Evolutionary conservation across 306 rosid genomes (phyloP).

Genomic region (Chamaecrista fasciculata): DNA sequence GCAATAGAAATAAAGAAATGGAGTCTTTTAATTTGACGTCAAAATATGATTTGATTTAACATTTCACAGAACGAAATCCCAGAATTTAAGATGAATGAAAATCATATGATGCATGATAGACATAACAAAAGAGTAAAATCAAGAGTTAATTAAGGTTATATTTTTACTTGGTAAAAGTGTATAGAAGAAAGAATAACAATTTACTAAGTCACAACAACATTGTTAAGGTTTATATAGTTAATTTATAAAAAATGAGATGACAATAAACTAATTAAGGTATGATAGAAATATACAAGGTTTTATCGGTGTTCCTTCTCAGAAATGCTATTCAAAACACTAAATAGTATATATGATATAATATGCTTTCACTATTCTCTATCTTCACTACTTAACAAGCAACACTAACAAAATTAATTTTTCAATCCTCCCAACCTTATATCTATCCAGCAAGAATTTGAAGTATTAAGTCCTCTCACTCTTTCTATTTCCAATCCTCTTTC

Average conservation of each 20-base stretch:
- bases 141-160: background rate
- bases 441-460: background rate
- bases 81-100: background rate
- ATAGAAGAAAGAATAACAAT: background rate
- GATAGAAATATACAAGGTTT: background rate
- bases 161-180: background rate
- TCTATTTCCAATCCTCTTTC: background rate
- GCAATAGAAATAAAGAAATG: background rate
- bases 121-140: background rate
- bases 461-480: background rate
- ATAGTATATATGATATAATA: background rate
- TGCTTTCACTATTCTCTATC: background rate
- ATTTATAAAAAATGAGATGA: background rate
- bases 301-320: background rate
- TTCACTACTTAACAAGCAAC: background rate
- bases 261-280: background rate
- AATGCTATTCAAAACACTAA: background rate
- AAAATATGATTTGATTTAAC: background rate
- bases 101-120: background rate
- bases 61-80: constrained; percentile 1
- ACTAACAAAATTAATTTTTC: background rate
- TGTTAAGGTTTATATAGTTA: background rate
- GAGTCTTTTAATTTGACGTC: background rate
- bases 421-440: background rate
- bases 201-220: background rate